Evolutionary conservation across 306 rosid species (phyloP).

Genomic region (Casuarina cunninghamiana): DNA sequence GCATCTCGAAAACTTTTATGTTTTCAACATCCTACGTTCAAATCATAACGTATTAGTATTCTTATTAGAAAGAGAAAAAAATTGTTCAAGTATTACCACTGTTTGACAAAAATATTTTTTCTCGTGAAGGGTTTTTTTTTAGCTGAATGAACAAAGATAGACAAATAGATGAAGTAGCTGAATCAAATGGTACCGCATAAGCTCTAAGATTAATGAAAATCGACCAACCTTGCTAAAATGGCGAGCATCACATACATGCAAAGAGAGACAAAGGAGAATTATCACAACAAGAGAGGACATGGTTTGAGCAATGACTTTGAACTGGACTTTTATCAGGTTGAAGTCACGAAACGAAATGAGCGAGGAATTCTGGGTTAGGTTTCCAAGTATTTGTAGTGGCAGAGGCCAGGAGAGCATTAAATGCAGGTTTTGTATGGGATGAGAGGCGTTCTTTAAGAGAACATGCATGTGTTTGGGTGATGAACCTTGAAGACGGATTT

Average conservation of each 20-base stretch:
- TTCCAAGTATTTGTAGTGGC: constrained; percentile 38
- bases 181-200: background rate
- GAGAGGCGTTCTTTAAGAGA: constrained; percentile 65
- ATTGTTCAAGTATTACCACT: background rate
- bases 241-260: constrained; percentile 70
- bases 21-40: constrained; percentile 40
- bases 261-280: constrained; percentile 39
- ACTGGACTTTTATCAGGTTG: background rate
- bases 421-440: constrained; percentile 48
- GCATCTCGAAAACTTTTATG: constrained; percentile 21
- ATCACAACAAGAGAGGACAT: constrained; percentile 48
- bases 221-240: constrained; percentile 38
- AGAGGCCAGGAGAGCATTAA: constrained; percentile 50
- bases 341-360: constrained; percentile 1
- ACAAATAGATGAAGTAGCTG: background rate
- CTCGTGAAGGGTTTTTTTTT: background rate
- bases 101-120: background rate
- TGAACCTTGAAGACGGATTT: constrained; percentile 53
- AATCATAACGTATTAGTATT: background rate
- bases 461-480: constrained; percentile 83
- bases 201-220: background rate
- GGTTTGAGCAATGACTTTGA: constrained; percentile 18
- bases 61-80: background rate
- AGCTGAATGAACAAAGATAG: background rate
- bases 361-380: constrained; percentile 19